Evolutionary conservation across 805 yeast genomes (phyloP).

Genomic region (Jamesozyma gamospora): DNA sequence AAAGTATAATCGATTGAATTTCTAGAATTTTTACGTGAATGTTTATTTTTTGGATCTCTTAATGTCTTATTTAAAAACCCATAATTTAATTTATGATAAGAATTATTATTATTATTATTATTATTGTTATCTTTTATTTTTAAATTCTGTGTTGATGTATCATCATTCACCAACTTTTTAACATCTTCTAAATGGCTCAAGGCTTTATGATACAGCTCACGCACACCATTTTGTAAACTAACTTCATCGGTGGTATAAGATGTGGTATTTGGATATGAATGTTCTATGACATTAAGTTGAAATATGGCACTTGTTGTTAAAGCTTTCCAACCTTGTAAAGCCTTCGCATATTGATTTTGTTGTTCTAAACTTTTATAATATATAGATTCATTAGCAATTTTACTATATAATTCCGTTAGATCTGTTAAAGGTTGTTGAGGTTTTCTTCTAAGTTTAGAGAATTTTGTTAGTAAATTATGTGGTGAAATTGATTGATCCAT

Average conservation of each 20-base stretch:
- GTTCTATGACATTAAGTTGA: constrained; percentile 45
- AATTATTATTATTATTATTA: neutral
- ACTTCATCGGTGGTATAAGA: constrained; percentile 38
- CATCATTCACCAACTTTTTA: constrained; percentile 14
- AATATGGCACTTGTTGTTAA: constrained; percentile 52
- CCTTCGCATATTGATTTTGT: constrained; percentile 39
- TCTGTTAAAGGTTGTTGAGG: constrained; percentile 53
- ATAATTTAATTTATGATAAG: constrained; percentile 2
- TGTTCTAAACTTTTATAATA: constrained; percentile 52
- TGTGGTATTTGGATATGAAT: constrained; percentile 26
- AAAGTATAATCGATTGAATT: constrained; percentile 1
- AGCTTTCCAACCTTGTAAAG: constrained; percentile 64
- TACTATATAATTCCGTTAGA: constrained; percentile 51
- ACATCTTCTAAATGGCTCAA: constrained; percentile 34
- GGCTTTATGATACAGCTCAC: constrained; percentile 31
- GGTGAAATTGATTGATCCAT: constrained; percentile 9
- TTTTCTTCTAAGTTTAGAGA: constrained; percentile 36
- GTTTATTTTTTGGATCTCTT: neutral
- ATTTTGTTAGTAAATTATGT: constrained; percentile 10
- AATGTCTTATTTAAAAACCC: neutral
- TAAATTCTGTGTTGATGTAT: too few species aligned
- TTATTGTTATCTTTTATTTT: too few species aligned
- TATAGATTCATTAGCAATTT: constrained; percentile 49
- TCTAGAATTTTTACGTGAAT: neutral
- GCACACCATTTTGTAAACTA: constrained; percentile 32